phyloP scores from a whole-genome alignment of 164 flowering plant species.

The Vitis labrusca region DNA sequence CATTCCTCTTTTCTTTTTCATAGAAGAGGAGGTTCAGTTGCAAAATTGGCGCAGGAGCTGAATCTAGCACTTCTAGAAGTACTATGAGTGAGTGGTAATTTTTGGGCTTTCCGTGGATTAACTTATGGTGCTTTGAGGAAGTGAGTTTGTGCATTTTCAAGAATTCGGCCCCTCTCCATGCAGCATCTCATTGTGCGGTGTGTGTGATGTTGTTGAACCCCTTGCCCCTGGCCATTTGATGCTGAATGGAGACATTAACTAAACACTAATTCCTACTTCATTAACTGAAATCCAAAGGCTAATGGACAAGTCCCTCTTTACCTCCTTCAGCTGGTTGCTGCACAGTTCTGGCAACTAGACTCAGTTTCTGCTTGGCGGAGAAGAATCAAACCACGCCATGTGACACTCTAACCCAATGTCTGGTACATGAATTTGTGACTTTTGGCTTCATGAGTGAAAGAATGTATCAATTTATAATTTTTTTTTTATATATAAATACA shows the following conservation, averaged over 20 bases:
- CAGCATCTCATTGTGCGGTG: too few species aligned
- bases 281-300: conserved; percentile 14
- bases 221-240: not conserved
- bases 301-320: conserved; percentile 3
- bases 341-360: not conserved
- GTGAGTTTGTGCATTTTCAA: too few species aligned
- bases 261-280: conserved; percentile 5
- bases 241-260: conserved; percentile 11
- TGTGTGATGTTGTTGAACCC: too few species aligned
- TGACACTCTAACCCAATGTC: conserved; percentile 5
- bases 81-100: not conserved
- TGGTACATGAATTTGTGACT: not conserved
- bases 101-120: not conserved
- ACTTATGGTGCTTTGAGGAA: not conserved
- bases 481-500: not conserved
- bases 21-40: conserved; percentile 86
- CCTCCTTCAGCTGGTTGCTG: not conserved
- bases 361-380: conserved; percentile 2
- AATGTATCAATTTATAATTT: not conserved
- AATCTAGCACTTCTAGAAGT: conserved; percentile 62
- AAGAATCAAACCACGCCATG: not conserved
- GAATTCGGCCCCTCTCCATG: too few species aligned
- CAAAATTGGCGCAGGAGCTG: conserved; percentile 75
- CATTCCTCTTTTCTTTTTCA: not conserved
- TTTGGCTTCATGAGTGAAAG: conserved; percentile 2